Base-by-base conservation (phyloP, 1,139 yeast genomes). In the Citeromyces siamensis region DNA sequence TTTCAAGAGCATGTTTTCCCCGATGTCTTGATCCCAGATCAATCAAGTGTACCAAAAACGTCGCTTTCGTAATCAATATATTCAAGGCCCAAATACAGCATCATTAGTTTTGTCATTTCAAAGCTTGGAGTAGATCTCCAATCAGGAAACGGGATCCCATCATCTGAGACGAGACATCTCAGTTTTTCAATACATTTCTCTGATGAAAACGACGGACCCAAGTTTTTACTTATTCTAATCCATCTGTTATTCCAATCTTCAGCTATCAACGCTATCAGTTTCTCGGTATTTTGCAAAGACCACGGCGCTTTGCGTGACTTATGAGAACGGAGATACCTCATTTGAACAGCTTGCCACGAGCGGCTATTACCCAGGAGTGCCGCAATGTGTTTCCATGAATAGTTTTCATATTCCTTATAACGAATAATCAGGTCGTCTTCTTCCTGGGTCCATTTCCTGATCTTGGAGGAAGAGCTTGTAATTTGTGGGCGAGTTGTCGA, bases 261-360 rank as follows among this genome's bases (percentile, higher is more conserved):
- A 13, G 50, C 41, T 22, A 63, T 45, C 2, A 51, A 51, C 19
- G 45, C 43, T 13, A 50, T 41, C 20, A 62, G 43, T 37, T 48
- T 51, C 3, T 44, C 38, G 33, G 48, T 55, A 49, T 62, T 62
- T 14, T 45, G 49, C 19, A 49, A 41, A 3, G 60, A 48, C 52
- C 63, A 52, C 28, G 47, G 45, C 14, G 49, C 58, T 37, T 53
- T 51, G 31, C 65, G 46, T 8, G 55, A 49, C 40, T 59, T 58
- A 39, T 61, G 56, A 20, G 54, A 47, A 6, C 68, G 53, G 35
- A 63, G 49, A 43, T 64, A 64, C 37, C 66, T 46, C 66, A 62
- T 62, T 46, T 62, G 68, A 32, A 62, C 56, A 2, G 66, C 64
- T 44, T 60, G 66, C 64, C 66, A 59, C 9, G 64, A 46, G 42